Percentiles rank a stretch among this genome's conserved stretches.
phyloP scores from a whole-genome alignment of 2,329 filamentous ascomycete species.

The Fusarium sororula region DNA sequence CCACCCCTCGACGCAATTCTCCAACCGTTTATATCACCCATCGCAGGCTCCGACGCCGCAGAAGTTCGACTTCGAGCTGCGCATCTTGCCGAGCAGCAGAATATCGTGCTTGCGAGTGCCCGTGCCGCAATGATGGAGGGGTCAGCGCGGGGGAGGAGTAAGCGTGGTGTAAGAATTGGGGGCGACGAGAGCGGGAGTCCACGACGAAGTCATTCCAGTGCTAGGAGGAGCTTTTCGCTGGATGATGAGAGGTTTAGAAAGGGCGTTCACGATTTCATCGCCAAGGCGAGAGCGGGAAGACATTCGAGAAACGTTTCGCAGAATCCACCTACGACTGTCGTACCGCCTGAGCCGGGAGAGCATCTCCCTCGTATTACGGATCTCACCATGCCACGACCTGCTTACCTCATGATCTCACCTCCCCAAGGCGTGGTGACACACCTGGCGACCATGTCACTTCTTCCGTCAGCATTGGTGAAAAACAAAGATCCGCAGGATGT shows the following conservation, averaged over 20 bases:
- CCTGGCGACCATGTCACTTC: conserved; percentile 69
- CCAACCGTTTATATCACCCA: conserved; percentile 63
- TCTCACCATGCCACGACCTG: conserved; percentile 52
- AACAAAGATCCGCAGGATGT: conserved; percentile 37
- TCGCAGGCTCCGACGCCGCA: conserved; percentile 65
- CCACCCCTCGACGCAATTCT: conserved; percentile 71
- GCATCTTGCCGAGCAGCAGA: conserved; percentile 72
- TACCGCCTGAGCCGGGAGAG: conserved; percentile 31
- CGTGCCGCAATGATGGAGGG: conserved; percentile 46
- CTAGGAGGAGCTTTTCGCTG: conserved; percentile 49
- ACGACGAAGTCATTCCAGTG: conserved; percentile 52
- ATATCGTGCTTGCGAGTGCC: conserved; percentile 53
- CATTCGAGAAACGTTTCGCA: conserved; percentile 31
- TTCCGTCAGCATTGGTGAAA: conserved; percentile 45
- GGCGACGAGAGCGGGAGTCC: conserved; percentile 57
- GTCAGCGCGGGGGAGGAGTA: conserved; percentile 38
- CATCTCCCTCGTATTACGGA: conserved; percentile 46
- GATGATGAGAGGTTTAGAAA: conserved; percentile 59
- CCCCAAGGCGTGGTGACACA: conserved; percentile 67
- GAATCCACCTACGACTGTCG: conserved; percentile 1
- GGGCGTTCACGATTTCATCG: conserved; percentile 59
- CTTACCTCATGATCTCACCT: conserved; percentile 75
- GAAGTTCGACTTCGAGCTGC: conserved; percentile 77
- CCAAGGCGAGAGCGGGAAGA: conserved; percentile 47
- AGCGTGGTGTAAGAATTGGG: conserved; percentile 58